Conservation (phyloP, 768 basidiomycete genomes). For the Lactarius deliciosus region DNA sequence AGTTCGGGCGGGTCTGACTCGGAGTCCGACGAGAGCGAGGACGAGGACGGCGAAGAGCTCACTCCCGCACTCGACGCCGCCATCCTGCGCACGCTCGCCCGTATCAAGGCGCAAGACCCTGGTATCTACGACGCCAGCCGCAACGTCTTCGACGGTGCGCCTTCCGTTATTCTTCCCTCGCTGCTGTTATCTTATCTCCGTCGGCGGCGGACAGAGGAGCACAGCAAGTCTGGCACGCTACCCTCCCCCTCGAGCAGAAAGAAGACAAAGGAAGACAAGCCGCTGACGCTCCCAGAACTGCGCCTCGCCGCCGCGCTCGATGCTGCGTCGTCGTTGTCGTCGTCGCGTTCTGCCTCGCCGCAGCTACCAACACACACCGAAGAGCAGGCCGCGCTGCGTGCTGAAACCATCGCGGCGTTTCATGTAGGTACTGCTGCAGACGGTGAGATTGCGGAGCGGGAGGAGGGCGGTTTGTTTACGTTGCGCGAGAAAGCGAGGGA, state of each 20-base stretch:
- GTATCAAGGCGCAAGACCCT: conserved; percentile 81
- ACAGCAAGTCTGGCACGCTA: conserved; percentile 45
- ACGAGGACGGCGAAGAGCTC: conserved; percentile 92
- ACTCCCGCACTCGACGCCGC: conserved; percentile 93
- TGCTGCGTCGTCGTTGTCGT: conserved; percentile 37
- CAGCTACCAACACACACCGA: conserved; percentile 65
- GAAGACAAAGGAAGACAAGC: conserved; percentile 66
- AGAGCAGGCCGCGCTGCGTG: conserved; percentile 71
- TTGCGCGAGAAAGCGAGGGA: conserved; percentile 76
- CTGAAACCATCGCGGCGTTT: conserved; percentile 86
- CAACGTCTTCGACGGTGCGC: conserved; percentile 77
- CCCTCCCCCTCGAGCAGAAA: conserved; percentile 31
- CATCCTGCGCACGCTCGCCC: conserved; percentile 84
- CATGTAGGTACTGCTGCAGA: conserved; percentile 43
- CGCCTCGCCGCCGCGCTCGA: conserved; percentile 62
- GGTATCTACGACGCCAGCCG: conserved; percentile 73
- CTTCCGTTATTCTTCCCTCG: background rate
- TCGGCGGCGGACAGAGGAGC: conserved; percentile 56
- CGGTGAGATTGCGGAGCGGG: conserved; percentile 40
- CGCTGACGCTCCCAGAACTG: conserved; percentile 72
- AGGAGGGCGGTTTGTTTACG: conserved; percentile 66
- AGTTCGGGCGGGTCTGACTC: conserved; percentile 50
- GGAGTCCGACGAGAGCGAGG: conserved; percentile 80
- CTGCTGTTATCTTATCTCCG: background rate
- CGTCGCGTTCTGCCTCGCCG: conserved; percentile 54